phyloP scores from a whole-genome alignment of 169 alveolate genomes.

The Ichthyophthirius multifiliis region DNA sequence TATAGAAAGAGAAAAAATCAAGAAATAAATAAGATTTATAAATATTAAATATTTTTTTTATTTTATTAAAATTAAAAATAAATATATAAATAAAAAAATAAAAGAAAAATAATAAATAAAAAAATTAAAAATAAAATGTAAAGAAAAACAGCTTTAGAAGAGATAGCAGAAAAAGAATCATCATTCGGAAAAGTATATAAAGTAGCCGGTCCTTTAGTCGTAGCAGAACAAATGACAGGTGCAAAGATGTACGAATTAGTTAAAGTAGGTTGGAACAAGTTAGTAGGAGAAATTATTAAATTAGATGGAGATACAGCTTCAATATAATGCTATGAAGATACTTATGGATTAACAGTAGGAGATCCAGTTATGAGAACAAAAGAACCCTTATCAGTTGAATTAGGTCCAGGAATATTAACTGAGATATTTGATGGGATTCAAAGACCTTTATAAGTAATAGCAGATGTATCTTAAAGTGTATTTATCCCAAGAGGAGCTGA shows the following conservation, averaged over 20 bases:
- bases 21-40: too few relatives aligned
- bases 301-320: conserved; percentile 97
- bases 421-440: conserved; percentile 98
- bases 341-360: conserved; percentile 98
- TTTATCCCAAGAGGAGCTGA: conserved; percentile 97
- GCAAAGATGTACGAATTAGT: conserved; percentile 98
- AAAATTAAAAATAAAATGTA: too few relatives aligned
- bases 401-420: conserved; percentile 96
- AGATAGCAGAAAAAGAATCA: conserved; percentile 2
- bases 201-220: conserved; percentile 97
- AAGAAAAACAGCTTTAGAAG: conserved; percentile 16
- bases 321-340: conserved; percentile 98
- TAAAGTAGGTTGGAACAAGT: conserved; percentile 93
- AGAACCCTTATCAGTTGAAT: conserved; percentile 95
- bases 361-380: conserved; percentile 98
- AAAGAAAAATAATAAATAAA: too few relatives aligned
- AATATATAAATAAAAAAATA: too few relatives aligned
- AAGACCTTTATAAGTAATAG: conserved; percentile 95
- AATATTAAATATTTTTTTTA: too few relatives aligned
- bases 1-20: too few relatives aligned
- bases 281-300: conserved; percentile 98
- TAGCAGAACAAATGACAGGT: conserved; percentile 99
- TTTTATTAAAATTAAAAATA: too few relatives aligned
- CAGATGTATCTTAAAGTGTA: conserved; percentile 85
- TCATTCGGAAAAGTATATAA: conserved; percentile 89